Percentiles rank a stretch among this genome's conserved stretches.
Evolutionary conservation across 129 eudicot genomes (phyloP).

Genomic region (Centella asiatica): DNA sequence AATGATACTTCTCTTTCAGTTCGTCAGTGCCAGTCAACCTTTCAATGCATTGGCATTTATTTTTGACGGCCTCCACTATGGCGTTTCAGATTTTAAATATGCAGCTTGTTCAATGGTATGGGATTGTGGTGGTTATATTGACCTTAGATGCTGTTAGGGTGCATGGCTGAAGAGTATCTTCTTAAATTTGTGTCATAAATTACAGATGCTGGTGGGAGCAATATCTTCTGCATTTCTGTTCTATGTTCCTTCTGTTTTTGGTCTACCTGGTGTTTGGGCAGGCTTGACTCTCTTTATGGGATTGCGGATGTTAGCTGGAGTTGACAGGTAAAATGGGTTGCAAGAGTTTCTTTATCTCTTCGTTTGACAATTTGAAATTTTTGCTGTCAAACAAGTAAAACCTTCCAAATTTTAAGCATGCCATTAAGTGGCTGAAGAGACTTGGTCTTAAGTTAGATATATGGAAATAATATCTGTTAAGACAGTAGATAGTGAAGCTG

Average conservation of each 20-base stretch:
- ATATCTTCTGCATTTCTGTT: conserved; percentile 66
- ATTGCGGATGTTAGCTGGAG: conserved; percentile 72
- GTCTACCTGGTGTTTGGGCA: conserved; percentile 89
- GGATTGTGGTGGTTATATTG: not conserved
- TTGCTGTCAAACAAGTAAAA: not conserved
- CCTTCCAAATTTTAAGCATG: no score
- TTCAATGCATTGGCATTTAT: conserved; percentile 85
- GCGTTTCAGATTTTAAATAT: conserved; percentile 86
- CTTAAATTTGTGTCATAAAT: conserved; percentile 11
- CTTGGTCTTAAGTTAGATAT: not conserved
- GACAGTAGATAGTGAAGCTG: no score
- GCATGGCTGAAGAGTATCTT: not conserved
- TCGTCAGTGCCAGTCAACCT: conserved; percentile 87
- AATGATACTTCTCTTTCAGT: conserved; percentile 34
- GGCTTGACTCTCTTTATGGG: conserved; percentile 94
- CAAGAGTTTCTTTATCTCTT: not conserved
- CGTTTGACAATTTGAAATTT: conserved; percentile 1
- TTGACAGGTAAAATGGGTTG: conserved; percentile 43
- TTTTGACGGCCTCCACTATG: conserved; percentile 87
- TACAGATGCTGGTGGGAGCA: conserved; percentile 68
- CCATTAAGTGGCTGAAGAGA: not conserved
- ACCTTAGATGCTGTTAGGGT: not conserved
- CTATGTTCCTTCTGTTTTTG: conserved; percentile 57
- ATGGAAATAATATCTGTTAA: no score
- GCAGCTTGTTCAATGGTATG: conserved; percentile 88